A percentile compares a stretch with the other conserved stretches of the same genome.
Conservation (phyloP, 805 yeast genomes). For the Candida xyloterini region DNA sequence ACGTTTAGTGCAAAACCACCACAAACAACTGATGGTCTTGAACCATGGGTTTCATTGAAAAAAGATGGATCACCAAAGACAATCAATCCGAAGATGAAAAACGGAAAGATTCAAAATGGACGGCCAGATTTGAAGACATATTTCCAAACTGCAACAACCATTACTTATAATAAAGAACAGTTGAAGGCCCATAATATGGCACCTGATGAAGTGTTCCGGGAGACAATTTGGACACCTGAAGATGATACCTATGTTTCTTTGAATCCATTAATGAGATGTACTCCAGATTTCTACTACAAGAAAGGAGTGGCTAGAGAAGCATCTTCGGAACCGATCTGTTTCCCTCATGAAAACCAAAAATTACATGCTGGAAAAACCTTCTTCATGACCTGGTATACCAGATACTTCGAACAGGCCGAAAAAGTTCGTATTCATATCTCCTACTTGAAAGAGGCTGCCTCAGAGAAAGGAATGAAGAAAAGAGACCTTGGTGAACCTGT, state of each 20-base stretch:
- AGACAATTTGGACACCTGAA: slow-evolving; percentile 57
- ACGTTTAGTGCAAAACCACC: slow-evolving; percentile 71
- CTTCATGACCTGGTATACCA: slow-evolving; percentile 79
- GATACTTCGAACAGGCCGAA: slow-evolving; percentile 56
- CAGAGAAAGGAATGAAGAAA: slow-evolving; percentile 54
- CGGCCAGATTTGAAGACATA: slow-evolving; percentile 73
- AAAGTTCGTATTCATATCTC: slow-evolving; percentile 68
- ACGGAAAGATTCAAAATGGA: slow-evolving; percentile 64
- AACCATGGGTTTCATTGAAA: slow-evolving; percentile 78
- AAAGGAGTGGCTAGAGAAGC: slow-evolving; percentile 58
- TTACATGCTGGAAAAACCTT: slow-evolving; percentile 62
- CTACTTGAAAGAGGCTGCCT: slow-evolving; percentile 53
- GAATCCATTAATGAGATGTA: slow-evolving; percentile 81
- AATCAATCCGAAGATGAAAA: slow-evolving; percentile 68
- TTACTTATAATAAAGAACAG: slow-evolving; percentile 54
- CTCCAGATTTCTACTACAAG: slow-evolving; percentile 68
- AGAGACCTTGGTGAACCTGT: slow-evolving; percentile 31
- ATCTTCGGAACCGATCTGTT: slow-evolving; percentile 77
- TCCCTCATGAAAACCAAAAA: slow-evolving; percentile 62
- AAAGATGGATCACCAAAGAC: slow-evolving; percentile 80
- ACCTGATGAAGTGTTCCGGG: slow-evolving; percentile 54
- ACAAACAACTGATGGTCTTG: slow-evolving; percentile 57
- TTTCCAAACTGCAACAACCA: slow-evolving; percentile 67
- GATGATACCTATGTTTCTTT: slow-evolving; percentile 69
- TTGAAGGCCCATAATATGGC: slow-evolving; percentile 72